phyloP scores from a whole-genome alignment of 2,329 filamentous ascomycete species.

The Fusarium foetens region DNA sequence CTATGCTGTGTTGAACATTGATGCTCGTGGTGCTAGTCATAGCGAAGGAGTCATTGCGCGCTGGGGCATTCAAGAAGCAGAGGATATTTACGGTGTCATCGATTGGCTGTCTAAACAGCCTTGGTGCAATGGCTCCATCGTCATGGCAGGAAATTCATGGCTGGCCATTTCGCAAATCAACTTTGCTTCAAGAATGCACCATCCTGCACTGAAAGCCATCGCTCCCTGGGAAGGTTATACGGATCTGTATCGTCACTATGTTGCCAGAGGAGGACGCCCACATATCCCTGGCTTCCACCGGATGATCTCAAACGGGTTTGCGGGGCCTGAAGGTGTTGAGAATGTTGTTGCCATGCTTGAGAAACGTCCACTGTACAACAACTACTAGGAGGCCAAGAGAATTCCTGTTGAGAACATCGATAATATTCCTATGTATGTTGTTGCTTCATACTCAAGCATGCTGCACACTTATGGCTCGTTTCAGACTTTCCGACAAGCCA shows the following conservation, averaged over 20 bases:
- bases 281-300: constrained; percentile 19
- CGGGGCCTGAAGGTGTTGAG: neutral
- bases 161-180: constrained; percentile 13
- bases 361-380: neutral
- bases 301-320: constrained; percentile 16
- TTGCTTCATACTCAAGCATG: constrained; percentile 3
- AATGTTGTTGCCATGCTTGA: neutral
- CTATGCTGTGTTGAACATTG: constrained; percentile 10
- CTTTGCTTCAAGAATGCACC: constrained; percentile 1
- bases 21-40: constrained; percentile 1
- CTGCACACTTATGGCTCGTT: neutral
- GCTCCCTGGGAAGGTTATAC: constrained; percentile 20
- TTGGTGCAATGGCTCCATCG: constrained; percentile 17
- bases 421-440: neutral
- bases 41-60: constrained; percentile 2
- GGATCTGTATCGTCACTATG: constrained; percentile 29
- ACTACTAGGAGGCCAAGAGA: constrained; percentile 2
- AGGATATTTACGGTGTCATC: constrained; percentile 17
- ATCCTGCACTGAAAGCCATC: constrained; percentile 14
- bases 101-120: constrained; percentile 1
- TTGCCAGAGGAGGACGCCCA: constrained; percentile 40
- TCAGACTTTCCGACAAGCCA: neutral
- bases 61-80: constrained; percentile 13
- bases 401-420: neutral
- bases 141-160: constrained; percentile 17